Evolutionary conservation across 352 stramenopile species (phyloP), one percentile per base, ranked within the genome.

Genomic region (Pythium angustatum): DNA sequence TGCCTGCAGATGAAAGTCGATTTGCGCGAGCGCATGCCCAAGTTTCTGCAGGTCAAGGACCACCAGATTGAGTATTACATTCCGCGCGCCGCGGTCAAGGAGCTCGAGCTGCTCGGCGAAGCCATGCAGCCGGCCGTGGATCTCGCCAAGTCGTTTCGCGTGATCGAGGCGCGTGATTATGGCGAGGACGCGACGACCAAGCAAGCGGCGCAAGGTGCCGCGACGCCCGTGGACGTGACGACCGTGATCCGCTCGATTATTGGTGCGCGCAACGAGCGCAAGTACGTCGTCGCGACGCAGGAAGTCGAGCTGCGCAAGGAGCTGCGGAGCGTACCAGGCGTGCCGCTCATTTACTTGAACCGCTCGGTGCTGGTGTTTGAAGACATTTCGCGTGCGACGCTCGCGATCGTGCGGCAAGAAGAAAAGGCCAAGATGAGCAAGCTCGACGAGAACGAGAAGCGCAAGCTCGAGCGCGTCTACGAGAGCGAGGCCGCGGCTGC

Each of bases 1-100:
- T 93, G 85, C 67, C 59, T 88, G 48, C 83, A 95, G 72, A 94
- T 94, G 85, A 92, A 95, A 60, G 81, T 95, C 28, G 81, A 93
- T 68, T 66, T 94, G 27, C 77, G 72, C 22, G 83, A 88, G 68
- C 84, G 87, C 43, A 51, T 95, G 68, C 78, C 87, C 53, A 91
- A 91, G 67, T 88, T 93, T 54, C 68, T 95, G 40, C 87, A 95
- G 65, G 85, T 93, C 11, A 93, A 93, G 66, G 64, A 73, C 24
- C 71, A 86, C 70, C 78, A 93, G 36, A 74, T 75, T 64, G 79
- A 91, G 68, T 84, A 87, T 47, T 90, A 81, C 66, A 87, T 94
- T 60, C 77, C 87, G 24, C 73, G 75, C 38, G 82, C 79, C 1
- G 82, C 81, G 6, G 61, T 95, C 27, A 69, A 85, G 12, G 87